These are phyloP conservation scores for Suhomyces terraborum DNA, from an alignment of 1,139 yeast species.

Conservation along the genomic window DNA sequence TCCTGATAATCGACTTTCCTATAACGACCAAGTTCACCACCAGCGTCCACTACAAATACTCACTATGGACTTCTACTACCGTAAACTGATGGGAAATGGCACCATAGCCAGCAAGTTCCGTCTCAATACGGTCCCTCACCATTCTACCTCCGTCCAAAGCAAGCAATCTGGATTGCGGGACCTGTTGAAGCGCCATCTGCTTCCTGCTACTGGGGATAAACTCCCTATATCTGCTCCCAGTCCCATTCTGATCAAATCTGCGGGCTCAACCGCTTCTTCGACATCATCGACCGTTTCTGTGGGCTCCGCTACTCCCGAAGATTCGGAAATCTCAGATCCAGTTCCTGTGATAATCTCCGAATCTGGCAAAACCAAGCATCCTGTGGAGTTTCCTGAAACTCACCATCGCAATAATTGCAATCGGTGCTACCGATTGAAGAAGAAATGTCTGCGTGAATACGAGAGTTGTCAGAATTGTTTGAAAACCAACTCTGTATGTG, in stretches of 20 bases:
- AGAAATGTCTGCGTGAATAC: conserved; percentile 42
- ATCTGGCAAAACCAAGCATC: conserved; percentile 10
- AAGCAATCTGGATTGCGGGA: conserved; percentile 26
- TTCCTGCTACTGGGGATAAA: not conserved
- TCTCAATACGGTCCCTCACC: conserved; percentile 15
- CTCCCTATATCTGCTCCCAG: not conserved
- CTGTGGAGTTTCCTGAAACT: conserved; percentile 26
- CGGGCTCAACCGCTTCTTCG: not conserved
- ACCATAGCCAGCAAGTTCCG: conserved; percentile 41
- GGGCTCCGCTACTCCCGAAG: not conserved
- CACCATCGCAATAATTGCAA: conserved; percentile 43
- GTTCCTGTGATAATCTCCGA: conserved; percentile 9
- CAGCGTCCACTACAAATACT: no score
- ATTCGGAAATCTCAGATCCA: not conserved
- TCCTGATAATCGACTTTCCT: no score
- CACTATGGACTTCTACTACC: conserved; percentile 44
- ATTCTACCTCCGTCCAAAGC: conserved; percentile 20
- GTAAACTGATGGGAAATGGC: conserved; percentile 44
- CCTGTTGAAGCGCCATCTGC: conserved; percentile 8
- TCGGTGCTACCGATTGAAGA: conserved; percentile 46
- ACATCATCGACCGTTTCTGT: not conserved
- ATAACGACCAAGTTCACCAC: no score
- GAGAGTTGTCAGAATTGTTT: conserved; percentile 43
- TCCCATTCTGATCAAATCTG: not conserved
- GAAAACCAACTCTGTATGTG: conserved; percentile 40